Conservation (phyloP, 2,329 filamentous ascomycete genomes). For the Colletotrichum sojae region DNA sequence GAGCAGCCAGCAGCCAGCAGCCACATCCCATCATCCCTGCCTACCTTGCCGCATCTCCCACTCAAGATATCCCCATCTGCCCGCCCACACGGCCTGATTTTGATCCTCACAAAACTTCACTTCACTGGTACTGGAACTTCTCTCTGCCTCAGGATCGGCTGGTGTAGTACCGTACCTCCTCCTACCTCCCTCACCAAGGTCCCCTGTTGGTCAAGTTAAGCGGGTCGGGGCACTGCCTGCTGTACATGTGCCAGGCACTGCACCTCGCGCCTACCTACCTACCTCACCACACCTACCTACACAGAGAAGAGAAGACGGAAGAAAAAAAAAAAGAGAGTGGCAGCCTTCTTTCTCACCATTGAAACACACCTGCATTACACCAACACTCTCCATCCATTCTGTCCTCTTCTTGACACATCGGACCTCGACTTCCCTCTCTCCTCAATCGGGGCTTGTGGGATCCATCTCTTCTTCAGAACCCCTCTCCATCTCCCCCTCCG, state of each 20-base stretch:
- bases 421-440: slow-evolving; percentile 15
- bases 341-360: slow-evolving; percentile 39
- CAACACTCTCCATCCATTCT: slow-evolving; percentile 18
- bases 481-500: slow-evolving; percentile 12
- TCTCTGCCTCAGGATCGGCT: slow-evolving; percentile 30
- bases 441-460: slow-evolving; percentile 14
- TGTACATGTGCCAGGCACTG: slow-evolving; percentile 30
- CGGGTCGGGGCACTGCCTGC: slow-evolving; percentile 25
- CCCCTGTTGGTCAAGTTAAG: slow-evolving; percentile 36
- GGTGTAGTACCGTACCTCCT: slow-evolving; percentile 3
- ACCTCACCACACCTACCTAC: not conserved
- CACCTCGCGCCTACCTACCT: slow-evolving; percentile 8
- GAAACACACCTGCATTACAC: slow-evolving; percentile 34
- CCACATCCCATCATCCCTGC: slow-evolving; percentile 7
- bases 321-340: slow-evolving; percentile 45
- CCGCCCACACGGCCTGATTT: slow-evolving; percentile 30
- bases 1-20: slow-evolving; percentile 6
- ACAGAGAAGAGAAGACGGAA: too few relatives aligned
- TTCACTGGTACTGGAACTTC: not conserved
- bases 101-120: slow-evolving; percentile 14
- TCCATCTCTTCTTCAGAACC: slow-evolving; percentile 16
- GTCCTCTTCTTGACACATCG: slow-evolving; percentile 11
- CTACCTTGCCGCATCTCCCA: not conserved
- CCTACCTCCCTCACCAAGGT: slow-evolving; percentile 17
- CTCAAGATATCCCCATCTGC: slow-evolving; percentile 34